These are phyloP conservation scores for Smallanthus sonchifolius DNA, from an alignment of 129 eudicot species.

Conservation along the genomic window DNA sequence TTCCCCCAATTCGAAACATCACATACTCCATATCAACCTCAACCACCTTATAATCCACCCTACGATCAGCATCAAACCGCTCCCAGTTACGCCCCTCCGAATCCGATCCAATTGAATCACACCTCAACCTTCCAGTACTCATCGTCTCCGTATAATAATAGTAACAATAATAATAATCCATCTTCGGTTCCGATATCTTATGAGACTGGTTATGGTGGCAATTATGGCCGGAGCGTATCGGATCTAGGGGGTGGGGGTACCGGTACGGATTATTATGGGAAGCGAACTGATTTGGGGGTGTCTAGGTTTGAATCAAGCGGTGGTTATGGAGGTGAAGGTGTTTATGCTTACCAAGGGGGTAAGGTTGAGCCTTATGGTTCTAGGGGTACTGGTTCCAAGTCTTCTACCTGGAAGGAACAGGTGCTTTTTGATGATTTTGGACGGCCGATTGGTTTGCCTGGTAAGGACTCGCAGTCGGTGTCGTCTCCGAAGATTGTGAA, in stretches of 20 bases:
- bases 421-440: constrained; percentile 87
- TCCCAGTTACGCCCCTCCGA: constrained; percentile 14
- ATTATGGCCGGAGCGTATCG: constrained; percentile 34
- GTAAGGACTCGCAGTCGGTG: constrained; percentile 24
- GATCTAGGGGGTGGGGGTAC: constrained; percentile 24
- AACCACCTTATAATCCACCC: constrained; percentile 11
- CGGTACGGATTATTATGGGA: constrained; percentile 47
- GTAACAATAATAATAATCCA: not conserved
- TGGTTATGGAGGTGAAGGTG: constrained; percentile 43
- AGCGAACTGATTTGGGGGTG: constrained; percentile 32
- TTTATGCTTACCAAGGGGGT: constrained; percentile 78
- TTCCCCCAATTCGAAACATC: constrained; percentile 52
- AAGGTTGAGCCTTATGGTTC: constrained; percentile 84
- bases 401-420: constrained; percentile 59
- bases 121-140: constrained; percentile 24
- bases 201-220: constrained; percentile 12
- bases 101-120: constrained; percentile 25
- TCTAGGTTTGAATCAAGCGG: constrained; percentile 40
- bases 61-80: constrained; percentile 31
- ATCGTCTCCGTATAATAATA: constrained; percentile 5
- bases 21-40: constrained; percentile 39
- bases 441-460: constrained; percentile 55
- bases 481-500: constrained; percentile 60
- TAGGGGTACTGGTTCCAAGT: constrained; percentile 69
- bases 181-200: not conserved